A percentile compares a stretch with the other conserved stretches of the same genome.
Conservation (phyloP, 2,329 filamentous ascomycete genomes). For the Rosellinia necatrix region DNA sequence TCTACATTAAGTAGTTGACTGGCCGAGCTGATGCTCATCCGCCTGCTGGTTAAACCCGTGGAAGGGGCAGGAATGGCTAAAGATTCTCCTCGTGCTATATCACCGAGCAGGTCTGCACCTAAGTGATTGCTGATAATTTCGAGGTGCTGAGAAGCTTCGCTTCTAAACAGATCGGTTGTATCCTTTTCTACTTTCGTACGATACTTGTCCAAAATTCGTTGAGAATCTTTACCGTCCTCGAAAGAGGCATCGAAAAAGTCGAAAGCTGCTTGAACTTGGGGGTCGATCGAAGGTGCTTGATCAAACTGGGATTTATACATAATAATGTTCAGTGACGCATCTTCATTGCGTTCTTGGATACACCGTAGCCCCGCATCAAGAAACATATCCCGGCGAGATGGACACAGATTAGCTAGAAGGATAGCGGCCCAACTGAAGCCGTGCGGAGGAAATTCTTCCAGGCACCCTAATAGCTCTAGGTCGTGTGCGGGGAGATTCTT, state of each 20-base stretch:
- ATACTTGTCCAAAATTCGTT: conserved; percentile 33
- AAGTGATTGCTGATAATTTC: conserved; percentile 33
- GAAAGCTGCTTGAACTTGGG: conserved; percentile 32
- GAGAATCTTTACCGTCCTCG: conserved; percentile 11
- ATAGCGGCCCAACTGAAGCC: conserved; percentile 39
- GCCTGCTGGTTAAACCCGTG: conserved; percentile 6
- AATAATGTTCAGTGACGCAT: conserved; percentile 34
- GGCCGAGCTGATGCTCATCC: conserved; percentile 36
- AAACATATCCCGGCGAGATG: conserved; percentile 33
- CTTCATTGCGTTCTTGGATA: conserved; percentile 32
- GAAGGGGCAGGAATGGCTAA: conserved; percentile 1
- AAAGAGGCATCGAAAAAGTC: conserved; percentile 31
- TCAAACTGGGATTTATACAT: conserved; percentile 39
- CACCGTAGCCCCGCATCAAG: conserved; percentile 37
- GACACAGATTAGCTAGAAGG: conserved; percentile 33
- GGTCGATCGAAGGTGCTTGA: conserved; percentile 12
- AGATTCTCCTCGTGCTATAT: conserved; percentile 20
- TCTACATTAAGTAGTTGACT: conserved; percentile 36
- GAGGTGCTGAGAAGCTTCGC: conserved; percentile 32
- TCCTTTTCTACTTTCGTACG: conserved; percentile 22
- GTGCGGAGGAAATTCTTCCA: conserved; percentile 32
- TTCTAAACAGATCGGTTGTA: conserved; percentile 17
- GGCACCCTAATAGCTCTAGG: conserved; percentile 36
- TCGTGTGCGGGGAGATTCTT: conserved; percentile 27
- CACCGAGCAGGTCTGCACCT: conserved; percentile 31